Evolutionary conservation across 345 rosid genomes (phyloP), one percentile per base, ranked within the genome.

Genomic region (Trapa bicornis): DNA sequence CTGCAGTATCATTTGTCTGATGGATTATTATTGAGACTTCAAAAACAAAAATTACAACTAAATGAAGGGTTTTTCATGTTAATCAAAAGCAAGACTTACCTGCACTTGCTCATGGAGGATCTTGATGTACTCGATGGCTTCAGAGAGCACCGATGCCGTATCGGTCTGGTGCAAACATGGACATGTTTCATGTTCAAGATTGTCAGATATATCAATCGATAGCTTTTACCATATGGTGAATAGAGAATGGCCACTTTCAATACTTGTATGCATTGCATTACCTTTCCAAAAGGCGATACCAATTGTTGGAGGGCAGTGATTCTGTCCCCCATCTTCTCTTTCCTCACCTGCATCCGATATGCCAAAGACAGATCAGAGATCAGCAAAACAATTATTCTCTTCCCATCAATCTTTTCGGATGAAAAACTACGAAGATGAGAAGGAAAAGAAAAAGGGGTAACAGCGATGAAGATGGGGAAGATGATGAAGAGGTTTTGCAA

Each of bases 221-320:
- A 58, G 14, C 15, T 57, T 22, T 57, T 29, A 58, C 11, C 11
- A 58, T 29, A 58, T 58, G 38, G 4, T 7, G 2, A 58, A 58
- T 15, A 58, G 10, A 32, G 38, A 58, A 58, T 58, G 37, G 38
- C 35, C 63, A 1, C 16, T 32, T 2, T 58, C 37, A 33, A 32
- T 17, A 65, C 10, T 16, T 60, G 47, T 48, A 16, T 37, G 75
- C 36, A 61, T 69, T 37, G 13, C 16, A 39, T 74, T 50, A 89
- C 97, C 92, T 91, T 91, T 87, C 97, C 97, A 72, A 89, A 91
- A 89, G 97, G 97, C 66, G 97, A 87, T 79, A 91, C 97, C 85
- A 91, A 85, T 89, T 91, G 97, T 84, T 91, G 97, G 67, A 91
- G 97, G 70, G 97, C 90, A 80, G 97, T 91, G 89, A 91, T 91